Evolutionary conservation across 352 stramenopile species (phyloP), one percentile per base, ranked within the genome.

Genomic region (Thalassiosira livingstoniorum): DNA sequence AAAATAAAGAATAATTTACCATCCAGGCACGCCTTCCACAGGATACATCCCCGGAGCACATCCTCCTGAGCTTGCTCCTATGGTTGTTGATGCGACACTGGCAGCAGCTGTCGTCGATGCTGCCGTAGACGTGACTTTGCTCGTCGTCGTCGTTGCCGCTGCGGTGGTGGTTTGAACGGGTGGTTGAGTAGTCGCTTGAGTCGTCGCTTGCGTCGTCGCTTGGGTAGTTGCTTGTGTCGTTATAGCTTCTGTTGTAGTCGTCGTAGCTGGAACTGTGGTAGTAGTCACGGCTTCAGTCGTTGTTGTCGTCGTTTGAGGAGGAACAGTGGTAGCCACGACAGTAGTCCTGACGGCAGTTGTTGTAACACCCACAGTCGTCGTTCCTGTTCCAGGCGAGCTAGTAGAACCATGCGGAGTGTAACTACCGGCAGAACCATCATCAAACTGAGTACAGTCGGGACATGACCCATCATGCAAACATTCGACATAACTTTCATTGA

Each of bases 391-490:
- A n/a, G n/a, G n/a, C n/a, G n/a, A n/a, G n/a, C n/a, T n/a, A n/a
- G n/a, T n/a, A n/a, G n/a, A n/a, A n/a, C n/a, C n/a, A n/a, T n/a
- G n/a, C n/a, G n/a, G n/a, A n/a, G n/a, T n/a, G n/a, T n/a, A n/a
- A n/a, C n/a, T n/a, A n/a, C n/a, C n/a, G n/a, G n/a, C n/a, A n/a
- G n/a, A n/a, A n/a, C n/a, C 67, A 75, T 83, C 54, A 53, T 29
- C 61, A 27, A 70, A 87, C 47, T 78, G 64, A n/a, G 64, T 39
- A 37, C 80, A 87, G 32, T 72, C 64, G 21, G 75, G 80, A 39
- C 81, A 85, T 35, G 75, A 70, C 2, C 75, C 81, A 80, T 88
- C 81, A 18, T 58, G 64, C 15, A 88, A 34, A 32, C 81, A 88
- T 66, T 88, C 81, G 10, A 66, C 75, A 65, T 74, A 88, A 51